Conservation (phyloP, 2,329 filamentous ascomycete genomes). For the Ophiostoma ulmi region DNA sequence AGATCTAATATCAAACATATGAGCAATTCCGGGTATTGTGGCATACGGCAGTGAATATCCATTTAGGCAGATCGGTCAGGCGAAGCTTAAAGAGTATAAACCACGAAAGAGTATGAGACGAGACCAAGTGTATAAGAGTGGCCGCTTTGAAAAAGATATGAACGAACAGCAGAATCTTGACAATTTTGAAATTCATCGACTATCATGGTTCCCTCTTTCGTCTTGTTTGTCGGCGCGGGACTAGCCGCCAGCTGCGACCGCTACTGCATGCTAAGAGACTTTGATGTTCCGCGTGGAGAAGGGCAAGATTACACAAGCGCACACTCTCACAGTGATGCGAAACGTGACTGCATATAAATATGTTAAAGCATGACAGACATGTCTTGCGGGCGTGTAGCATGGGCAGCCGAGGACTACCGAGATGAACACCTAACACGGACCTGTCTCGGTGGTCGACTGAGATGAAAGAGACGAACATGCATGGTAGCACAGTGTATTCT, state of each 20-base stretch:
- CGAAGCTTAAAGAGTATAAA: background rate
- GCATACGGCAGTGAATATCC: background rate
- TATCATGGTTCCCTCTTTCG: too few relatives aligned
- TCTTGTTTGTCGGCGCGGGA: too few relatives aligned
- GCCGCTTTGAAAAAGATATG: too few relatives aligned
- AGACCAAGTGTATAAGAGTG: background rate
- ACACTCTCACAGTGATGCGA: conserved; percentile 33
- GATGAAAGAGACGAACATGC: background rate
- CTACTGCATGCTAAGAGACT: too few relatives aligned
- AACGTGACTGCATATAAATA: conserved; percentile 8
- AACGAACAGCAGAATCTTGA: too few relatives aligned
- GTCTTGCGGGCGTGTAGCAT: conserved; percentile 13
- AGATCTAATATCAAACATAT: background rate
- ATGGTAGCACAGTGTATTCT: background rate
- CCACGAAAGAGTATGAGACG: too few relatives aligned
- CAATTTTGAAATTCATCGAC: too few relatives aligned
- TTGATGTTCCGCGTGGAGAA: conserved; percentile 35
- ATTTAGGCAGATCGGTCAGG: background rate
- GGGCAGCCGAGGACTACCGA: conserved; percentile 11
- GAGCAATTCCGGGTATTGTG: background rate
- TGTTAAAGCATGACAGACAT: conserved; percentile 6
- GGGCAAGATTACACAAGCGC: conserved; percentile 34
- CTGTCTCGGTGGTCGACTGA: background rate
- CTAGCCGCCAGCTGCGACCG: too few relatives aligned
- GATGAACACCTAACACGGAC: background rate